phyloP scores from a whole-genome alignment of 2,329 filamentous ascomycete genomes.

The Trichoderma simmonsii region DNA sequence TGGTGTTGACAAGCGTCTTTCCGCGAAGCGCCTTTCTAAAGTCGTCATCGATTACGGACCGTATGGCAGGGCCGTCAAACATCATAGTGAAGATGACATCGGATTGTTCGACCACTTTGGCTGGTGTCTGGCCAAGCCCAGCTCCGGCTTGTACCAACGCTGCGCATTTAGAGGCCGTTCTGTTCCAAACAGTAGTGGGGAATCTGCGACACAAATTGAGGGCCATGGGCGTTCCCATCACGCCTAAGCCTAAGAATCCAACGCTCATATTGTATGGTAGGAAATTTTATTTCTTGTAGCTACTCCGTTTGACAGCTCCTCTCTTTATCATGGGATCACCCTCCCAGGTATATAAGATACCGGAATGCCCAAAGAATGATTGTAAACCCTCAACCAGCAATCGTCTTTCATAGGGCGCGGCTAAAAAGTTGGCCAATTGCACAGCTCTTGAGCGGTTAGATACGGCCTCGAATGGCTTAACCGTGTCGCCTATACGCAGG shows the following conservation, averaged over 20 bases:
- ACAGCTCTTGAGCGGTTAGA: background rate
- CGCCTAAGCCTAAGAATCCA: slow-evolving; percentile 33
- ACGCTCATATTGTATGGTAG: slow-evolving; percentile 20
- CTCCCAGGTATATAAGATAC: background rate
- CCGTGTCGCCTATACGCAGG: background rate
- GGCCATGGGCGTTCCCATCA: slow-evolving; percentile 36
- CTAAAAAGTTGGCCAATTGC: background rate
- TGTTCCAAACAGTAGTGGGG: slow-evolving; percentile 32
- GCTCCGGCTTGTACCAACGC: slow-evolving; percentile 25
- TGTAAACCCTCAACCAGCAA: background rate
- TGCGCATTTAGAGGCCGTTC: slow-evolving; percentile 28
- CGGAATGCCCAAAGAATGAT: background rate
- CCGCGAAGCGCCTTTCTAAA: slow-evolving; percentile 27
- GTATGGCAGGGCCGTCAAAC: slow-evolving; percentile 28
- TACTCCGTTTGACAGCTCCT: background rate
- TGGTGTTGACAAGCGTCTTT: slow-evolving; percentile 34
- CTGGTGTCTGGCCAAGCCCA: slow-evolving; percentile 25
- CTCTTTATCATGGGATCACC: background rate
- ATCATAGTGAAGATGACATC: slow-evolving; percentile 34
- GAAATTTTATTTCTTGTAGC: background rate
- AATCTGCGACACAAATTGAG: slow-evolving; percentile 30
- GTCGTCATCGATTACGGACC: slow-evolving; percentile 25
- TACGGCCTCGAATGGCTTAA: background rate
- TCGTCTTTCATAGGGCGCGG: background rate
- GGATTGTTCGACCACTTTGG: slow-evolving; percentile 26